Evolutionary conservation across 169 alveolate genomes (phyloP).

Genomic region (Cryptosporidium meleagridis): DNA sequence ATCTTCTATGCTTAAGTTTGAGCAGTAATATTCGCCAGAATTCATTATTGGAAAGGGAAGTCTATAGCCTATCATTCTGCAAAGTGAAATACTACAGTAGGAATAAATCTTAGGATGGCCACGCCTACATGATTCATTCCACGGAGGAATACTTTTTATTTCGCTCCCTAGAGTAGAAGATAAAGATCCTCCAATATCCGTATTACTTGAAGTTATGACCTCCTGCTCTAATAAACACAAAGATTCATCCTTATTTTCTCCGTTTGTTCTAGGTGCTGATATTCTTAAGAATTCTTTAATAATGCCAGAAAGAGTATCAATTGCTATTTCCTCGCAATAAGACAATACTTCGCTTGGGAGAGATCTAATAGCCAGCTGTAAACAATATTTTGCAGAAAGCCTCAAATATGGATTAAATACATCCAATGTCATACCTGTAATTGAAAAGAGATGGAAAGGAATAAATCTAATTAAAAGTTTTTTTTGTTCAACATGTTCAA

Average conservation of each 20-base stretch:
- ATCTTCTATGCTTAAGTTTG: slow-evolving; percentile 65
- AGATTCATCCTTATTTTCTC: neutral
- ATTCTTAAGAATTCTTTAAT: slow-evolving; percentile 3
- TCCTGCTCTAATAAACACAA: slow-evolving; percentile 21
- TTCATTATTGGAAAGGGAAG: slow-evolving; percentile 72
- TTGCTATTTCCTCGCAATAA: slow-evolving; percentile 65
- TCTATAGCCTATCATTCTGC: slow-evolving; percentile 72
- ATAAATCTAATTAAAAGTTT: slow-evolving; percentile 29
- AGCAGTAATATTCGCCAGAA: slow-evolving; percentile 62
- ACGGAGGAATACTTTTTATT: slow-evolving; percentile 64
- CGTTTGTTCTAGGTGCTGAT: neutral
- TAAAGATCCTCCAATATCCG: neutral
- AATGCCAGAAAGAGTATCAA: slow-evolving; percentile 69
- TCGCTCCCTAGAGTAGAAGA: neutral
- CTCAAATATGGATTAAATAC: slow-evolving; percentile 66
- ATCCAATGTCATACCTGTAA: slow-evolving; percentile 67
- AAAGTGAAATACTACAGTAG: slow-evolving; percentile 64
- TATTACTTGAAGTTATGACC: neutral
- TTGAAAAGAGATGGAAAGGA: slow-evolving; percentile 64
- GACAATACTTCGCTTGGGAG: slow-evolving; percentile 53
- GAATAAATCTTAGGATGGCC: slow-evolving; percentile 68
- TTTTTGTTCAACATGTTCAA: slow-evolving; percentile 29
- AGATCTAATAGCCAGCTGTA: slow-evolving; percentile 70
- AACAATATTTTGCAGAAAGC: slow-evolving; percentile 62
- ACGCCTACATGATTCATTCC: slow-evolving; percentile 74